Evolutionary conservation across 129 eudicot genomes (phyloP).

Genomic region (Saussurea involucrata): DNA sequence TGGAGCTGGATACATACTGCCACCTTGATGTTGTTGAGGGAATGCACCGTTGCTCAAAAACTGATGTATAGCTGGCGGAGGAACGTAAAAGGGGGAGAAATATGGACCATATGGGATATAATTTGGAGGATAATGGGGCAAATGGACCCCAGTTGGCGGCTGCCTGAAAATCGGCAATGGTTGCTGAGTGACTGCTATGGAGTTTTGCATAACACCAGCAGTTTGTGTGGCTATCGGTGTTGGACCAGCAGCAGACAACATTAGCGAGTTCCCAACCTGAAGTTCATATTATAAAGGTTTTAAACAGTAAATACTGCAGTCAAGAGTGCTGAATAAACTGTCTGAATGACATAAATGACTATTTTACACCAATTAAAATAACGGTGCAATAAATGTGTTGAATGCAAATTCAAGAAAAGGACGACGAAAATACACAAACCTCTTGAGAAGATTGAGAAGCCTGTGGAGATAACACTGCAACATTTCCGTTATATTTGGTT

Average conservation of each 20-base stretch:
- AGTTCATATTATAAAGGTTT: slow-evolving; percentile 11
- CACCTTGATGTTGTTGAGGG: slow-evolving; percentile 75
- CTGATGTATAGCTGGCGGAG: slow-evolving; percentile 76
- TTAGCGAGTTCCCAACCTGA: slow-evolving; percentile 63
- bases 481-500: slow-evolving; percentile 50
- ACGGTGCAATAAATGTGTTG: no score
- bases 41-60: slow-evolving; percentile 71
- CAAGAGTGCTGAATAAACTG: not conserved
- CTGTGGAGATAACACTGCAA: slow-evolving; percentile 46
- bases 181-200: slow-evolving; percentile 72
- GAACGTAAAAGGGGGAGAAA: slow-evolving; percentile 71
- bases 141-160: slow-evolving; percentile 79
- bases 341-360: not conserved
- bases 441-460: slow-evolving; percentile 63
- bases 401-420: no score
- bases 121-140: slow-evolving; percentile 80
- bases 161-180: slow-evolving; percentile 74
- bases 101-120: slow-evolving; percentile 71
- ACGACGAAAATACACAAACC: slow-evolving; percentile 38
- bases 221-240: slow-evolving; percentile 67
- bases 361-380: no score
- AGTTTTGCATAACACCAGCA: slow-evolving; percentile 69
- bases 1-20: slow-evolving; percentile 56
- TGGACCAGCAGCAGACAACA: slow-evolving; percentile 54
- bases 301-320: not conserved